Evolutionary conservation across 495 filamentous ascomycete genomes (phyloP).

Genomic region (Lasiosphaeris hirsuta): DNA sequence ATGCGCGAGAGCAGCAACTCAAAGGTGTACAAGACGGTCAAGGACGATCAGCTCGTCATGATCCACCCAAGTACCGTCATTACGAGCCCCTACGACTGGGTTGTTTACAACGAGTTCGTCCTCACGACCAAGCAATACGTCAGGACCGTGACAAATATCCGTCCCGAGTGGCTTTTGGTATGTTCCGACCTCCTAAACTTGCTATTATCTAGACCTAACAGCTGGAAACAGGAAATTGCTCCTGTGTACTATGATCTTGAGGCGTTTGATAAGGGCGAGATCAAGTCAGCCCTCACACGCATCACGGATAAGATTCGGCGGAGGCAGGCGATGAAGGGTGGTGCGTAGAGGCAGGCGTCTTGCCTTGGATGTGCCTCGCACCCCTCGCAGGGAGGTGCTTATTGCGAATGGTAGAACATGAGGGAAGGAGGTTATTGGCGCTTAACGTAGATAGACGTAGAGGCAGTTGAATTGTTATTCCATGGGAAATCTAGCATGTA

Average conservation of each 20-base stretch:
- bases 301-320: slow-evolving; percentile 72
- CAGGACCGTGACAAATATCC: slow-evolving; percentile 62
- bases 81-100: slow-evolving; percentile 85
- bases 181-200: slow-evolving; percentile 34
- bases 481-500: too few relatives aligned
- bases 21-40: slow-evolving; percentile 90
- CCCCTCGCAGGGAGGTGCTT: too few relatives aligned
- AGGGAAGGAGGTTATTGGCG: too few relatives aligned
- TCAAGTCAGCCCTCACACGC: slow-evolving; percentile 70
- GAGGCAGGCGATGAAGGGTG: slow-evolving; percentile 63
- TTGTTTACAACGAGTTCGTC: slow-evolving; percentile 98
- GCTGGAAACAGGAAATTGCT: slow-evolving; percentile 66
- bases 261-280: slow-evolving; percentile 78
- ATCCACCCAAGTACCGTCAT: slow-evolving; percentile 90
- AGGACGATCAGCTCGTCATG: slow-evolving; percentile 86
- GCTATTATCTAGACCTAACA: slow-evolving; percentile 18
- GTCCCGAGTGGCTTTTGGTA: slow-evolving; percentile 86
- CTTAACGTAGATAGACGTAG: too few relatives aligned
- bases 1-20: slow-evolving; percentile 71
- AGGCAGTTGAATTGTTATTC: too few relatives aligned
- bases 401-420: too few relatives aligned
- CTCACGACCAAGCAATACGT: slow-evolving; percentile 95
- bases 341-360: slow-evolving; percentile 1
- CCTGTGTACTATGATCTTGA: slow-evolving; percentile 87
- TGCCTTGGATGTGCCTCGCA: too few relatives aligned